phyloP scores from a whole-genome alignment of 2,329 filamentous ascomycete genomes.

The Neurospora crassa region DNA sequence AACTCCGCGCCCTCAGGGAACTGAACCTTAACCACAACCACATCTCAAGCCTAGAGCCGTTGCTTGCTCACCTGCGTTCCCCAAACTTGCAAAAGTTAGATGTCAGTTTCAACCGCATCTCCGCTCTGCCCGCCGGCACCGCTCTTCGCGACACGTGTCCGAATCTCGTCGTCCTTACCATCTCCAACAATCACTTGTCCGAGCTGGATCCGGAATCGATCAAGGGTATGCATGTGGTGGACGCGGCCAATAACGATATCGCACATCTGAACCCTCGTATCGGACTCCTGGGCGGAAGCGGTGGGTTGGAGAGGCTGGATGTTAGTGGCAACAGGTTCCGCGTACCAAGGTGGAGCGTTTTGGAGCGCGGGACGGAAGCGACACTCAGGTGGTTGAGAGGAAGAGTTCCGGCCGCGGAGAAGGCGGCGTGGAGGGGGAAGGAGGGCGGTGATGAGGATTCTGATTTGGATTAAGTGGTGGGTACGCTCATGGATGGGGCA shows the following conservation, averaged over 20 bases:
- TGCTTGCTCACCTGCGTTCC: slow-evolving; percentile 60
- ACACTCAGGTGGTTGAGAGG: slow-evolving; percentile 73
- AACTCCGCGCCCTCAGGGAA: slow-evolving; percentile 65
- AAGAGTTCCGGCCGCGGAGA: slow-evolving; percentile 56
- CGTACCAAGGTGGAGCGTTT: slow-evolving; percentile 72
- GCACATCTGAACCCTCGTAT: slow-evolving; percentile 70
- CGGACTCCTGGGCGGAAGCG: slow-evolving; percentile 60
- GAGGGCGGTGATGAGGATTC: slow-evolving; percentile 26
- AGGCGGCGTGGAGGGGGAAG: slow-evolving; percentile 44
- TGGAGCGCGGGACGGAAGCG: slow-evolving; percentile 81
- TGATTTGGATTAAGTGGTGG: slow-evolving; percentile 15
- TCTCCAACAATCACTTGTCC: slow-evolving; percentile 68
- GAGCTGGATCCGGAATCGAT: slow-evolving; percentile 66
- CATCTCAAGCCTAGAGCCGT: slow-evolving; percentile 57
- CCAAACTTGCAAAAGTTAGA: slow-evolving; percentile 70
- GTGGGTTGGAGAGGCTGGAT: slow-evolving; percentile 56
- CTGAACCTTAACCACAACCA: slow-evolving; percentile 68
- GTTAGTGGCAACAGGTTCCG: slow-evolving; percentile 80
- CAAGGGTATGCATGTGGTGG: slow-evolving; percentile 63
- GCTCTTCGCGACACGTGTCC: slow-evolving; percentile 59
- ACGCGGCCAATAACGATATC: slow-evolving; percentile 80
- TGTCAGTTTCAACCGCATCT: slow-evolving; percentile 72
- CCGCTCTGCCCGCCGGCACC: slow-evolving; percentile 47
- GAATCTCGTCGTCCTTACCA: slow-evolving; percentile 58
- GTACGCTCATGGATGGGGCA: background rate